Percentiles rank a stretch among this genome's conserved stretches.
Conservation (phyloP, 371 early-diverging fungal genomes). For the Mortierella sp. region DNA sequence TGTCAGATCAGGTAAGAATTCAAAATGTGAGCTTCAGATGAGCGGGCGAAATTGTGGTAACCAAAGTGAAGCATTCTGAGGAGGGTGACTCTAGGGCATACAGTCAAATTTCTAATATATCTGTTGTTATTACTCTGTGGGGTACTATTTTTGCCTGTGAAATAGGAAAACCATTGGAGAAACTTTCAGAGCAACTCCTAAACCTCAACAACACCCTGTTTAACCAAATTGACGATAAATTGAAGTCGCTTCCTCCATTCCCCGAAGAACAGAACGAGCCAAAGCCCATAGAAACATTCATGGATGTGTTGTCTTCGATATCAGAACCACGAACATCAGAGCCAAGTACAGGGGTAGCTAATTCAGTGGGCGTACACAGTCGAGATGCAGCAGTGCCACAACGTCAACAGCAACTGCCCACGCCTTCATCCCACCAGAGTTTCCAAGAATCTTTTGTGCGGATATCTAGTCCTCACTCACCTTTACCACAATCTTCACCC, state of each 20-base stretch:
- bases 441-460: background rate
- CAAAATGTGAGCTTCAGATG: no score
- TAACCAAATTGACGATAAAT: slow-evolving; percentile 29
- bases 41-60: no score
- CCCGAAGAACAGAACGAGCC: slow-evolving; percentile 5
- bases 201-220: slow-evolving; percentile 32
- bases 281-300: background rate
- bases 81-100: background rate
- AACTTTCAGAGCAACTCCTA: slow-evolving; percentile 34
- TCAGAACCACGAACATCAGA: background rate
- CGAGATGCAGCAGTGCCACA: no score
- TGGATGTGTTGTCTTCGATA: slow-evolving; percentile 5
- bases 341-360: background rate
- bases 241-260: slow-evolving; percentile 22
- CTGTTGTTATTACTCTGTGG: no score
- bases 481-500: background rate
- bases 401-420: no score
- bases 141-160: background rate
- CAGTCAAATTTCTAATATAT: background rate
- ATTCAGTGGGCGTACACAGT: background rate
- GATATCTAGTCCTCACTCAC: background rate
- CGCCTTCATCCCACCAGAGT: background rate
- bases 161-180: slow-evolving; percentile 26
- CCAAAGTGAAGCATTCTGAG: background rate
- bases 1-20: slow-evolving; percentile 37